Conservation (phyloP, 2,329 filamentous ascomycete genomes). For the Ophiostoma sp. region DNA sequence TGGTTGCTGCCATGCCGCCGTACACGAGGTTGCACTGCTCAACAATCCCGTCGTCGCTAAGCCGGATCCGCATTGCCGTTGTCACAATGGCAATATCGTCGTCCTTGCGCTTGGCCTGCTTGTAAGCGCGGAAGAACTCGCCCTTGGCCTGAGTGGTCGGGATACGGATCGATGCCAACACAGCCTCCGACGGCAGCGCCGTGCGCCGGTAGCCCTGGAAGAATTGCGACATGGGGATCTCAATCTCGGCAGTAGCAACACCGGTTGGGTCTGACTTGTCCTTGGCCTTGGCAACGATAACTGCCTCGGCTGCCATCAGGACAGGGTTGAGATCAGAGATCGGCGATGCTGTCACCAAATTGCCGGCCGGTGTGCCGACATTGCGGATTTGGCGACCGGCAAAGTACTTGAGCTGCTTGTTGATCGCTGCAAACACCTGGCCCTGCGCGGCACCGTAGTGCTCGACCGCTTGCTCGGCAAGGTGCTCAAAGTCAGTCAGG, state of each 20-base stretch:
- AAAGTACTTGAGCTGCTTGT: slow-evolving; percentile 92
- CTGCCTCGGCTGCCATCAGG: slow-evolving; percentile 78
- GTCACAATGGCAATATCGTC: slow-evolving; percentile 99
- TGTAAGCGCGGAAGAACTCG: slow-evolving; percentile 85
- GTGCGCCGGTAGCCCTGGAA: slow-evolving; percentile 89
- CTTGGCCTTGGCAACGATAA: slow-evolving; percentile 63
- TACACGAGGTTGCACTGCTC: slow-evolving; percentile 76
- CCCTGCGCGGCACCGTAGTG: slow-evolving; percentile 66
- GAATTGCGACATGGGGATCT: slow-evolving; percentile 88
- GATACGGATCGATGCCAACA: slow-evolving; percentile 83
- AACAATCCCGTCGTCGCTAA: slow-evolving; percentile 63
- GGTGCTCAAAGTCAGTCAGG: slow-evolving; percentile 81
- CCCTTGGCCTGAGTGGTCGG: slow-evolving; percentile 68
- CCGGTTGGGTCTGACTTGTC: slow-evolving; percentile 47
- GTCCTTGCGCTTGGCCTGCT: slow-evolving; percentile 94
- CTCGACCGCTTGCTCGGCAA: slow-evolving; percentile 71
- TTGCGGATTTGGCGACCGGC: slow-evolving; percentile 94
- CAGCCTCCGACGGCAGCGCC: slow-evolving; percentile 70
- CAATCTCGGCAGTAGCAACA: slow-evolving; percentile 47
- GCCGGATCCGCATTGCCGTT: slow-evolving; percentile 67
- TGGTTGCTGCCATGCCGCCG: slow-evolving; percentile 90
- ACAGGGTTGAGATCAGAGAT: slow-evolving; percentile 96
- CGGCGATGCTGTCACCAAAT: slow-evolving; percentile 87
- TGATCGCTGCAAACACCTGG: slow-evolving; percentile 83
- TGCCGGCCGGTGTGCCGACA: slow-evolving; percentile 93